Evolutionary conservation across 2,329 filamentous ascomycete genomes (phyloP).

Genomic region (Aspergillus chevalieri): DNA sequence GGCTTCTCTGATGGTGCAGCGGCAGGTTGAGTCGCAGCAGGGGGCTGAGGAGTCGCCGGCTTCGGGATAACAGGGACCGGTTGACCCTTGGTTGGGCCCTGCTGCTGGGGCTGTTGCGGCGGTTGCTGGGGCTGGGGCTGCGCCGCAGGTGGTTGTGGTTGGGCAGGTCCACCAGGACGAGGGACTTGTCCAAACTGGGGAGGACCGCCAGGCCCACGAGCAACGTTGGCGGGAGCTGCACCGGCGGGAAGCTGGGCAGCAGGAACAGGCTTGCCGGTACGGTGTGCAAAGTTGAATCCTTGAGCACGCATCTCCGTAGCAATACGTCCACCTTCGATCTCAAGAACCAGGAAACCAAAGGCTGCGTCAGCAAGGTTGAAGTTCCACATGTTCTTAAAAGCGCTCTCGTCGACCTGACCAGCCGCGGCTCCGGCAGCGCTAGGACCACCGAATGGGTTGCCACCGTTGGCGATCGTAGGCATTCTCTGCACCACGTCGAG

Average conservation of each 20-base stretch:
- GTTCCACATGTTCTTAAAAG: slow-evolving; percentile 99
- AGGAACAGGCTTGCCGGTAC: slow-evolving; percentile 65
- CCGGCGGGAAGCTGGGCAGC: slow-evolving; percentile 22
- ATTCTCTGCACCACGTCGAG: slow-evolving; percentile 96
- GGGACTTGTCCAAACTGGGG: slow-evolving; percentile 39
- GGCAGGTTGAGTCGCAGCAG: slow-evolving; percentile 37
- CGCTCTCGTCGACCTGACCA: slow-evolving; percentile 93
- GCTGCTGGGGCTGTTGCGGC: slow-evolving; percentile 30
- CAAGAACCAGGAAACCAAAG: slow-evolving; percentile 90
- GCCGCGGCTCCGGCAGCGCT: slow-evolving; percentile 62
- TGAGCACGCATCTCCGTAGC: slow-evolving; percentile 98
- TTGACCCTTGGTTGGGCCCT: no score
- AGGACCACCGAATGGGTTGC: slow-evolving; percentile 91
- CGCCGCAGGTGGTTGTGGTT: slow-evolving; percentile 23
- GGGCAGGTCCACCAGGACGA: slow-evolving; percentile 18
- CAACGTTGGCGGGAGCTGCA: slow-evolving; percentile 31
- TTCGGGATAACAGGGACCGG: slow-evolving; percentile 39
- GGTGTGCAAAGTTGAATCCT: slow-evolving; percentile 98
- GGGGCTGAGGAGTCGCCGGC: slow-evolving; percentile 30
- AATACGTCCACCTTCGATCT: slow-evolving; percentile 91
- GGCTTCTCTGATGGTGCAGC: slow-evolving; percentile 45
- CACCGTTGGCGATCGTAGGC: slow-evolving; percentile 88
- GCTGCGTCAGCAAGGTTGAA: slow-evolving; percentile 97
- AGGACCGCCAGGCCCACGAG: slow-evolving; percentile 27
- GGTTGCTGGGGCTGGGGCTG: slow-evolving; percentile 26